phyloP scores from a whole-genome alignment of 345 rosid genomes.

The Ceriops zippeliana region DNA sequence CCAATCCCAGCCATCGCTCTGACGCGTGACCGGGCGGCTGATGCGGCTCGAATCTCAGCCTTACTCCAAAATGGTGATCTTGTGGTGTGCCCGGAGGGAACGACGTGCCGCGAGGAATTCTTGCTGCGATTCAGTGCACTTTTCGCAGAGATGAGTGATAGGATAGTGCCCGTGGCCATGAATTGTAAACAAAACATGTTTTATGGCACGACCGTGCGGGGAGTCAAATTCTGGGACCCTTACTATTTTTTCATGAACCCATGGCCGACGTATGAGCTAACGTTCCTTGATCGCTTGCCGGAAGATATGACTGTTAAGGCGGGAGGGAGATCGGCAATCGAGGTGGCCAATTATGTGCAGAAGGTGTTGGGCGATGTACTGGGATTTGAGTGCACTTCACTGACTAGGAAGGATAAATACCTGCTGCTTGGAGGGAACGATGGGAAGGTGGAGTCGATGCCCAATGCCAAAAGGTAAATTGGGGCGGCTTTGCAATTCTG shows the following conservation, averaged over 20 bases:
- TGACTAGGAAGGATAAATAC: slow-evolving; percentile 33
- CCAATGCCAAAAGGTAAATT: too few relatives aligned
- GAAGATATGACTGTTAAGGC: slow-evolving; percentile 71
- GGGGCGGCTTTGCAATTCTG: too few relatives aligned
- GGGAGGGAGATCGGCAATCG: slow-evolving; percentile 76
- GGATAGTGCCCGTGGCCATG: slow-evolving; percentile 94
- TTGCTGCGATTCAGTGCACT: slow-evolving; percentile 85
- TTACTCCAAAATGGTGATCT: slow-evolving; percentile 78
- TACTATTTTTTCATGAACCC: slow-evolving; percentile 96
- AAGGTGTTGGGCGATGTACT: slow-evolving; percentile 56
- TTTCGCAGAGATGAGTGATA: slow-evolving; percentile 86
- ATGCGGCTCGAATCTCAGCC: slow-evolving; percentile 64
- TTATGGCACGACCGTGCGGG: slow-evolving; percentile 83
- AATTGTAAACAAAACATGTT: slow-evolving; percentile 83
- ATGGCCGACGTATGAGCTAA: slow-evolving; percentile 66
- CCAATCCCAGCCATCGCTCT: slow-evolving; percentile 93
- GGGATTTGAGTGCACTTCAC: slow-evolving; percentile 69
- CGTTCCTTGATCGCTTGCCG: slow-evolving; percentile 76
- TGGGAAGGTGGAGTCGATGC: too few relatives aligned
- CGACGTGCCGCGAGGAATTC: slow-evolving; percentile 83
- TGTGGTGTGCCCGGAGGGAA: slow-evolving; percentile 94
- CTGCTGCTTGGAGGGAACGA: too few relatives aligned
- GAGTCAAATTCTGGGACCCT: slow-evolving; percentile 91
- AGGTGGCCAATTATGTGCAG: slow-evolving; percentile 93
- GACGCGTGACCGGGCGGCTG: slow-evolving; percentile 83